phyloP scores from a whole-genome alignment of 257 asterid genomes.

The Ilex aquifolium region DNA sequence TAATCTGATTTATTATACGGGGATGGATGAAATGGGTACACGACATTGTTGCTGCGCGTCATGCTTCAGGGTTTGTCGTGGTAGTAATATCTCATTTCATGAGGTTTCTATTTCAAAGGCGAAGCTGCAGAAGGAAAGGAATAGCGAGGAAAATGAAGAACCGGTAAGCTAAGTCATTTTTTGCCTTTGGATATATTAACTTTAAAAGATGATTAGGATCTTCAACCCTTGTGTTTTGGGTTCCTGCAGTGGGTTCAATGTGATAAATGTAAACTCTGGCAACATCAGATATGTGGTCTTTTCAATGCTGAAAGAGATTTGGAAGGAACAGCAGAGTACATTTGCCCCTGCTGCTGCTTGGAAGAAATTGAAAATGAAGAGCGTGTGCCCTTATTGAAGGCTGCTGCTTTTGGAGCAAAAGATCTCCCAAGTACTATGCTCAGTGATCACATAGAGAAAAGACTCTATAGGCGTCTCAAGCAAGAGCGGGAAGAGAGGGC shows the following conservation, averaged over 20 bases:
- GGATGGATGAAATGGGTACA: conserved; percentile 84
- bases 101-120: conserved; percentile 63
- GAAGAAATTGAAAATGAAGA: conserved; percentile 31
- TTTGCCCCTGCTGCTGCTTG: conserved; percentile 86
- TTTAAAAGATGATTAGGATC: conserved; percentile 36
- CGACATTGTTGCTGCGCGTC: conserved; percentile 82
- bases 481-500: conserved; percentile 80
- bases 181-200: conserved; percentile 11
- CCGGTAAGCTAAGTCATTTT: conserved; percentile 49
- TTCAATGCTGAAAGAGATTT: conserved; percentile 96
- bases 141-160: conserved; percentile 94
- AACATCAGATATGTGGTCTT: conserved; percentile 96
- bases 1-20: conserved; percentile 82
- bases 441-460: conserved; percentile 89
- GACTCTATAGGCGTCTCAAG: conserved; percentile 62
- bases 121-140: conserved; percentile 81
- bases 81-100: conserved; percentile 70
- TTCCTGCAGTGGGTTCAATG: conserved; percentile 98
- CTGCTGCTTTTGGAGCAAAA: conserved; percentile 39
- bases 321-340: conserved; percentile 97
- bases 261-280: conserved; percentile 99
- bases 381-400: conserved; percentile 17
- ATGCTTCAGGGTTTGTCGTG: conserved; percentile 84
- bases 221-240: conserved; percentile 42
- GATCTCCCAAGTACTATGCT: conserved; percentile 76